Evolutionary conservation across 1,139 yeast species (phyloP).

Genomic region (Saccharomycopsis crataegensis): DNA sequence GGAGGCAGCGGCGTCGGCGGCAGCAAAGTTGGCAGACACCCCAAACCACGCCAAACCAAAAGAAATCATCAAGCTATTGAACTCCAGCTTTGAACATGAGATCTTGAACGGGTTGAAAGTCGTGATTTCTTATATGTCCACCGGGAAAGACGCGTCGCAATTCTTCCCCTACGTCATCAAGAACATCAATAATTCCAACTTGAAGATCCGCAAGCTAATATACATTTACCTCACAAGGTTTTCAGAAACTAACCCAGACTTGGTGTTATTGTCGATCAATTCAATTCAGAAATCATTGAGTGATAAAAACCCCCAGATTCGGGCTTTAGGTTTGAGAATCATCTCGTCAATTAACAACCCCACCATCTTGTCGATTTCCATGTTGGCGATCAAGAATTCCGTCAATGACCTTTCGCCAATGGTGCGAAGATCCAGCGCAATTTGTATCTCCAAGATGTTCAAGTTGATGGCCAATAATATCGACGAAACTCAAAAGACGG

Average conservation of each 20-base stretch:
- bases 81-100: conserved; percentile 67
- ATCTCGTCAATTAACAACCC: conserved; percentile 75
- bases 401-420: conserved; percentile 64
- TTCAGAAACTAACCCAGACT: conserved; percentile 82
- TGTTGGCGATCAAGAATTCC: conserved; percentile 65
- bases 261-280: conserved; percentile 81
- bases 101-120: conserved; percentile 69
- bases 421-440: conserved; percentile 76
- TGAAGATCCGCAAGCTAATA: conserved; percentile 69
- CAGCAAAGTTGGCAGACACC: conserved; percentile 55
- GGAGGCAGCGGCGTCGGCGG: conserved; percentile 77
- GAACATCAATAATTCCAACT: conserved; percentile 66
- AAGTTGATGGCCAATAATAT: conserved; percentile 23
- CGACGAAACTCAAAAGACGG: conserved; percentile 13
- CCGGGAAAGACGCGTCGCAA: conserved; percentile 53
- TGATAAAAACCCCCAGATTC: conserved; percentile 58
- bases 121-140: conserved; percentile 57
- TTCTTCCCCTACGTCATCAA: conserved; percentile 87
- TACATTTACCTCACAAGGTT: conserved; percentile 68
- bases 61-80: conserved; percentile 60
- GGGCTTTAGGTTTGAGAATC: conserved; percentile 73
- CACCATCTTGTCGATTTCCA: conserved; percentile 71
- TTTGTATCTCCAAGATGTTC: conserved; percentile 64
- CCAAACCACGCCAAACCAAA: conserved; percentile 46
- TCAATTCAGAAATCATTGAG: conserved; percentile 79